phyloP scores from a whole-genome alignment of 306 rosid species.

The Oxytropis ochrocephala region DNA sequence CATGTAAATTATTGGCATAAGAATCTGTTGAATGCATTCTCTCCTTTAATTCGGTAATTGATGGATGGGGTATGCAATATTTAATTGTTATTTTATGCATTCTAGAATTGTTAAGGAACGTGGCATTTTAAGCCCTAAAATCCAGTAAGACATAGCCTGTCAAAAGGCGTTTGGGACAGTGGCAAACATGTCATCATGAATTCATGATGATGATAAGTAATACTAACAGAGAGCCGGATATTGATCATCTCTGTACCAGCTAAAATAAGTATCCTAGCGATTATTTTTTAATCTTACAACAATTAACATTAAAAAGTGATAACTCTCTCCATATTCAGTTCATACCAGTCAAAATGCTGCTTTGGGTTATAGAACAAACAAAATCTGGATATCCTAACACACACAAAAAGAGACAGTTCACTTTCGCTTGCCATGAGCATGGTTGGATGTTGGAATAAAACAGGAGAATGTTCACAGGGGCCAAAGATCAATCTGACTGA shows the following conservation, averaged over 20 bases:
- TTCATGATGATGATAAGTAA: not conserved
- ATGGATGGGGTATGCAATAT: not conserved
- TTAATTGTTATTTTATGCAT: not conserved
- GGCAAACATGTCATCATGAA: not conserved
- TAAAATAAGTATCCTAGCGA: not conserved
- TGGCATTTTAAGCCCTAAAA: no score
- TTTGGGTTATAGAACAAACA: not conserved
- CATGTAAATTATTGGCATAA: not conserved
- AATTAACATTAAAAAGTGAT: not conserved
- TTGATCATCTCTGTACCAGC: not conserved
- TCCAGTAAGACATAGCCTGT: not conserved
- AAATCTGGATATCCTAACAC: not conserved
- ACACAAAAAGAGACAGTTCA: not conserved
- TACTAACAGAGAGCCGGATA: constrained; percentile 1
- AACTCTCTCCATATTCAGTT: constrained; percentile 6
- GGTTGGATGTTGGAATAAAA: not conserved
- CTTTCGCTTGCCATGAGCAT: not conserved
- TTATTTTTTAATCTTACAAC: not conserved
- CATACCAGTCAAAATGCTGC: constrained; percentile 8
- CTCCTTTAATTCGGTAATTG: not conserved
- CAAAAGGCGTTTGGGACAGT: not conserved
- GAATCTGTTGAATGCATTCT: not conserved
- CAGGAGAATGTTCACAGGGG: constrained; percentile 4
- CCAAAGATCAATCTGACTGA: not conserved
- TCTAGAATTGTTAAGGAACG: no score